Evolutionary conservation across 164 flowering plant genomes (phyloP).

Genomic region (Chimonanthus salicifolius): DNA sequence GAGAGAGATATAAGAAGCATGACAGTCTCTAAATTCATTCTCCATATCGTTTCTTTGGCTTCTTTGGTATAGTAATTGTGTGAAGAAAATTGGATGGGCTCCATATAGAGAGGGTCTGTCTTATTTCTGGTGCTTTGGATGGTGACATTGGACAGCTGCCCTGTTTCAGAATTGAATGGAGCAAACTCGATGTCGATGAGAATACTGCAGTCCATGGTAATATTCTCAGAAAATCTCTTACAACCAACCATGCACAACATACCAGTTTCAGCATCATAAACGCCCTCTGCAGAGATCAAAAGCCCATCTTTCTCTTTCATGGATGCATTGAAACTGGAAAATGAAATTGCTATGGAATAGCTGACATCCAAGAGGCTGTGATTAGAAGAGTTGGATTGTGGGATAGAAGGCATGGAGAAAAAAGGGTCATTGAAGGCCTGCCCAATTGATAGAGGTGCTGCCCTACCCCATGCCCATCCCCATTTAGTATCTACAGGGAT

Average conservation of each 20-base stretch:
- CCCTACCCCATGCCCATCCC: constrained; percentile 27
- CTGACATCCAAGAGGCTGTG: constrained; percentile 36
- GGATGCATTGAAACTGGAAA: neutral
- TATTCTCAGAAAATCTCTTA: neutral
- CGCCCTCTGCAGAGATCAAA: constrained; percentile 58
- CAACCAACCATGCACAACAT: constrained; percentile 58
- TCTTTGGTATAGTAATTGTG: constrained; percentile 3
- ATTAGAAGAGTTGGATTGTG: neutral
- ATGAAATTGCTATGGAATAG: constrained; percentile 30
- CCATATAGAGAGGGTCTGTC: constrained; percentile 48
- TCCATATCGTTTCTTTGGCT: constrained; percentile 28
- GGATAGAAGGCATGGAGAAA: neutral
- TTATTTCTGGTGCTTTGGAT: constrained; percentile 40
- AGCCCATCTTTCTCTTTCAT: neutral
- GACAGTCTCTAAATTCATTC: constrained; percentile 55
- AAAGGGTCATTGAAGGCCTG: constrained; percentile 16
- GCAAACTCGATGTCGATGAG: constrained; percentile 43
- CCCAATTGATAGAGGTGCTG: constrained; percentile 33
- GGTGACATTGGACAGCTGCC: constrained; percentile 35
- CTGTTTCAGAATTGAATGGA: constrained; percentile 24
- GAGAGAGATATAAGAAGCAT: constrained; percentile 56
- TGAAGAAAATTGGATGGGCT: constrained; percentile 28
- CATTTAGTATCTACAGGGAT: constrained; percentile 22
- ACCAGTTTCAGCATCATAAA: constrained; percentile 52
- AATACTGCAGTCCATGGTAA: constrained; percentile 53